Conservation (phyloP, 352 stramenopile species). For the Pythium apleroticum region DNA sequence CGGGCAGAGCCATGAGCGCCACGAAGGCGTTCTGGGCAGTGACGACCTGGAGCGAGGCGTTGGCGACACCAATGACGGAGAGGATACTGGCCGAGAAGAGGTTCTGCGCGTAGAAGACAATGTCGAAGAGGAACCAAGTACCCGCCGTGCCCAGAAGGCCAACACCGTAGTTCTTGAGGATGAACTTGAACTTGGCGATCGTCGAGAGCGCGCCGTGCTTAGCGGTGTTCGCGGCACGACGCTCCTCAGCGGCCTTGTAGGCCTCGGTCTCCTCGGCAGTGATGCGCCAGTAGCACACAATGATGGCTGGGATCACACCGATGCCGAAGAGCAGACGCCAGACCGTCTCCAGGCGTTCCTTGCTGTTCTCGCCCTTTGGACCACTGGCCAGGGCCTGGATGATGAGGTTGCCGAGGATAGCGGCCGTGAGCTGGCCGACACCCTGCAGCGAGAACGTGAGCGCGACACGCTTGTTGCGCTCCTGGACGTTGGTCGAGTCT, state of each 20-base stretch:
- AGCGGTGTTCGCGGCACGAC: not conserved
- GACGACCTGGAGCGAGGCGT: slow-evolving; percentile 41
- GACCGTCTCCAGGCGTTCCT: slow-evolving; percentile 53
- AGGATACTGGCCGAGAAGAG: slow-evolving; percentile 77
- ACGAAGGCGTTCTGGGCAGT: slow-evolving; percentile 55
- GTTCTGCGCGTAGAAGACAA: slow-evolving; percentile 81
- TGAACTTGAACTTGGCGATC: slow-evolving; percentile 32
- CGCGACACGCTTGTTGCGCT: slow-evolving; percentile 54
- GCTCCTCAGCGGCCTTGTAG: slow-evolving; percentile 30
- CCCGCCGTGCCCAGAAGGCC: slow-evolving; percentile 63
- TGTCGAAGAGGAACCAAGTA: slow-evolving; percentile 87
- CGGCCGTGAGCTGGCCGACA: slow-evolving; percentile 47
- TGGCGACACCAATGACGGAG: slow-evolving; percentile 52
- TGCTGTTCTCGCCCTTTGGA: slow-evolving; percentile 30
- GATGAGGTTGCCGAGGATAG: slow-evolving; percentile 57
- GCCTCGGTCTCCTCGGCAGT: slow-evolving; percentile 59
- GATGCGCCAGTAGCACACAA: slow-evolving; percentile 68
- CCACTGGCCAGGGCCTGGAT: slow-evolving; percentile 31
- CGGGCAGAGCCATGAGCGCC: slow-evolving; percentile 67
- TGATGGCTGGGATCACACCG: slow-evolving; percentile 49
- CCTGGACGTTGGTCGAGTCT: slow-evolving; percentile 40
- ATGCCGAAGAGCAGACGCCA: slow-evolving; percentile 70
- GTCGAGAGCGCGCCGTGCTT: slow-evolving; percentile 4
- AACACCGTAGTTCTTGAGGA: slow-evolving; percentile 46
- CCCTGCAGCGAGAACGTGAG: slow-evolving; percentile 67